Evolutionary conservation across 495 filamentous ascomycete species (phyloP).

Genomic region (Xylaria scruposa): DNA sequence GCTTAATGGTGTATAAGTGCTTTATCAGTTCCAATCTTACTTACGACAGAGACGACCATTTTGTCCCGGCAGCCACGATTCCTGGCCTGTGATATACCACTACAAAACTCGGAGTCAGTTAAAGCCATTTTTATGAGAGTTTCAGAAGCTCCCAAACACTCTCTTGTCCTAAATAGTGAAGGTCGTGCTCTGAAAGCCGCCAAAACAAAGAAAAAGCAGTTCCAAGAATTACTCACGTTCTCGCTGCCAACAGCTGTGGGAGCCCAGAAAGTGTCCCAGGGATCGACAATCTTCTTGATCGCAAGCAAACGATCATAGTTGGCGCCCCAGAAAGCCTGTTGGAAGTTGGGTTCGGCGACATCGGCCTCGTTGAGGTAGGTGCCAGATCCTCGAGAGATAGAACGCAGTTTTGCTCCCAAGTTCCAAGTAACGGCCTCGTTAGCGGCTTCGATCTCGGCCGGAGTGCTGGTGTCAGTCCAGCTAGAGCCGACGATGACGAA

Average conservation of each 20-base stretch:
- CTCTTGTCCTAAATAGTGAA: no score
- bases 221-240: slow-evolving; percentile 9
- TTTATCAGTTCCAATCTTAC: background rate
- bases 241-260: slow-evolving; percentile 59
- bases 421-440: slow-evolving; percentile 57
- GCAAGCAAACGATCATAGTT: slow-evolving; percentile 50
- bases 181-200: background rate
- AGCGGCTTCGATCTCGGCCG: slow-evolving; percentile 45
- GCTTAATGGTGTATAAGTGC: no score
- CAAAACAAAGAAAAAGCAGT: no score
- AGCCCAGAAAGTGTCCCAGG: slow-evolving; percentile 58
- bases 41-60: slow-evolving; percentile 27
- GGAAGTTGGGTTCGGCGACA: slow-evolving; percentile 62
- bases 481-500: slow-evolving; percentile 52
- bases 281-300: slow-evolving; percentile 59
- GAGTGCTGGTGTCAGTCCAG: slow-evolving; percentile 44
- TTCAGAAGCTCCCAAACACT: background rate
- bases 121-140: background rate
- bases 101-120: background rate
- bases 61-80: slow-evolving; percentile 26
- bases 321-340: slow-evolving; percentile 62
- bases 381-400: slow-evolving; percentile 48
- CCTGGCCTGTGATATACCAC: slow-evolving; percentile 43
- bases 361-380: slow-evolving; percentile 57
- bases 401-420: slow-evolving; percentile 51